phyloP scores from a whole-genome alignment of 805 yeast species.

The Hyphopichia homilentoma region DNA sequence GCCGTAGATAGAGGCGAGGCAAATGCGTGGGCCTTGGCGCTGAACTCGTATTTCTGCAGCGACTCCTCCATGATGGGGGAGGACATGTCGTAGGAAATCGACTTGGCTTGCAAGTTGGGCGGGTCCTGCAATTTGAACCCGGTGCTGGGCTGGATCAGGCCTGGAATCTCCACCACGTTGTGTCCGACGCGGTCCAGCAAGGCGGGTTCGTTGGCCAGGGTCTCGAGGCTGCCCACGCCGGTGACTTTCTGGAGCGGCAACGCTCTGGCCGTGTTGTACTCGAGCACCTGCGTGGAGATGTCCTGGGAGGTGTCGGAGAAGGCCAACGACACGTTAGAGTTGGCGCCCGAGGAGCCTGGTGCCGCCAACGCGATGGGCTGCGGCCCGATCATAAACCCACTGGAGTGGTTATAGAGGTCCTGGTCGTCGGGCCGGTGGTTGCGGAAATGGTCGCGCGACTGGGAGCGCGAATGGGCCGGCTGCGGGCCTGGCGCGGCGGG shows the following conservation, averaged over 20 bases:
- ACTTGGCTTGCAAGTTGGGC: constrained; percentile 9
- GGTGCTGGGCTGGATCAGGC: not conserved
- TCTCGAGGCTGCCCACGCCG: too few species aligned
- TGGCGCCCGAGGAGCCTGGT: not conserved
- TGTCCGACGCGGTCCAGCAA: not conserved
- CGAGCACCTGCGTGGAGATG: constrained; percentile 10
- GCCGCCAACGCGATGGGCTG: too few species aligned
- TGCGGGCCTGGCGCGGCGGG: too few species aligned
- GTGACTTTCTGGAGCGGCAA: constrained; percentile 1
- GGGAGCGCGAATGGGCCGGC: too few species aligned
- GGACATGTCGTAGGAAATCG: not conserved
- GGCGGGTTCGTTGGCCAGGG: too few species aligned
- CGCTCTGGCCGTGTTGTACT: constrained; percentile 9
- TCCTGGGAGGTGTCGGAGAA: too few species aligned
- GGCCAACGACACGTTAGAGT: not conserved
- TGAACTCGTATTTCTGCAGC: constrained; percentile 1
- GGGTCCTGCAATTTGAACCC: constrained; percentile 13
- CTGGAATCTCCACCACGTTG: not conserved
- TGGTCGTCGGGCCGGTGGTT: not conserved
- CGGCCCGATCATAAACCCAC: constrained; percentile 14
- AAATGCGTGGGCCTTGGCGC: constrained; percentile 10
- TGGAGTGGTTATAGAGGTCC: constrained; percentile 9
- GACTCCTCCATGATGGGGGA: constrained; percentile 3
- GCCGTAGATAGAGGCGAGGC: constrained; percentile 20
- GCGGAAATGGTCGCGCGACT: too few species aligned